Evolutionary conservation across 75 land plant species (phyloP).

Genomic region (Azolla pinnata): DNA sequence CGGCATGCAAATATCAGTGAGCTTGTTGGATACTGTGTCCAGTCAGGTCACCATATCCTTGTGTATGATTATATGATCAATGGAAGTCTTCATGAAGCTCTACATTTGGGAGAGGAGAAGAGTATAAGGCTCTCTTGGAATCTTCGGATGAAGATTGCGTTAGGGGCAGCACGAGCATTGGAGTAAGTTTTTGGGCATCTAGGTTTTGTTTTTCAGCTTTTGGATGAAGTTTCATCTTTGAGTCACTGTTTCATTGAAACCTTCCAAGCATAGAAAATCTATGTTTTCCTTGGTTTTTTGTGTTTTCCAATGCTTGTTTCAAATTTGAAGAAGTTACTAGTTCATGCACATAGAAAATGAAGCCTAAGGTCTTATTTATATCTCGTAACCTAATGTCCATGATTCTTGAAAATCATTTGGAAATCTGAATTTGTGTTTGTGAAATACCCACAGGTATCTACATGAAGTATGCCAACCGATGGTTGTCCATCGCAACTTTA

Average conservation of each 20-base stretch:
- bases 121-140: conserved; percentile 65
- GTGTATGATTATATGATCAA: conserved; percentile 57
- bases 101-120: conserved; percentile 53
- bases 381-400: no score
- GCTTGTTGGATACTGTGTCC: conserved; percentile 77
- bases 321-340: no score
- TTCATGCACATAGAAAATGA: no score
- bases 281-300: no score
- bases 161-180: conserved; percentile 76
- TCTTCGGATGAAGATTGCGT: conserved; percentile 57
- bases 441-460: conserved; percentile 50
- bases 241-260: not conserved
- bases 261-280: no score
- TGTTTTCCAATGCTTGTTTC: no score
- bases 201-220: no score
- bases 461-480: conserved; percentile 65
- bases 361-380: no score
- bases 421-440: no score
- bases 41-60: conserved; percentile 63
- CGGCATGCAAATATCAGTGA: conserved; percentile 58
- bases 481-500: conserved; percentile 63
- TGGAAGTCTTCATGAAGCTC: conserved; percentile 63
- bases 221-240: no score
- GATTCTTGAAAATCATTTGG: no score
- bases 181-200: no score